Conservation (phyloP, 345 rosid genomes). For the Murraya paniculata region DNA sequence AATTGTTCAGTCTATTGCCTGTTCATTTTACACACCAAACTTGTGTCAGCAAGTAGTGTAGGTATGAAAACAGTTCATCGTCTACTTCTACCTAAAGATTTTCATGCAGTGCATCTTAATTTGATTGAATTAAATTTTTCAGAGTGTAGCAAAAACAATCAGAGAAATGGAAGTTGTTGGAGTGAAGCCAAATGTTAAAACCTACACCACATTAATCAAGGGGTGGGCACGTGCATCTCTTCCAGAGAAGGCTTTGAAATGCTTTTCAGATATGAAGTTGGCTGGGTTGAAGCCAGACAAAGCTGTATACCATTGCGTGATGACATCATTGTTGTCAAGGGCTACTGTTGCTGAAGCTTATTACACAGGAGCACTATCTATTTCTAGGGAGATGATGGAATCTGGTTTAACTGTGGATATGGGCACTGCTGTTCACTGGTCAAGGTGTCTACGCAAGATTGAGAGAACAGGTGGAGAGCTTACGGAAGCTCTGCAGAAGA, state of each 20-base stretch:
- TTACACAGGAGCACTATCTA: slow-evolving; percentile 51
- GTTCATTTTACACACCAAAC: neutral
- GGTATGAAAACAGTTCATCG: neutral
- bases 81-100: neutral
- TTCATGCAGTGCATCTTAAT: neutral
- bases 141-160: slow-evolving; percentile 72
- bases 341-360: slow-evolving; percentile 80
- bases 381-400: slow-evolving; percentile 76
- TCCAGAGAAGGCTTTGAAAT: slow-evolving; percentile 82
- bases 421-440: slow-evolving; percentile 97
- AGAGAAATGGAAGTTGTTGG: slow-evolving; percentile 69
- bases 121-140: slow-evolving; percentile 16
- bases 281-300: slow-evolving; percentile 79
- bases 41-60: neutral
- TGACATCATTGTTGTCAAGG: slow-evolving; percentile 77
- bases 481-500: slow-evolving; percentile 86
- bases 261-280: slow-evolving; percentile 81
- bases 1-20: neutral
- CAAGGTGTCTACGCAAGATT: slow-evolving; percentile 72
- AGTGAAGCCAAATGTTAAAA: slow-evolving; percentile 78
- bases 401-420: slow-evolving; percentile 75
- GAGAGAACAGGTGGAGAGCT: slow-evolving; percentile 90
- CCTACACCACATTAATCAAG: slow-evolving; percentile 83
- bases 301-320: slow-evolving; percentile 89
- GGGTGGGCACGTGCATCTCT: slow-evolving; percentile 96